These are phyloP conservation scores for Mortierella sp. DNA, from an alignment of 371 early-diverging fungal genomes.

Conservation along the genomic window DNA sequence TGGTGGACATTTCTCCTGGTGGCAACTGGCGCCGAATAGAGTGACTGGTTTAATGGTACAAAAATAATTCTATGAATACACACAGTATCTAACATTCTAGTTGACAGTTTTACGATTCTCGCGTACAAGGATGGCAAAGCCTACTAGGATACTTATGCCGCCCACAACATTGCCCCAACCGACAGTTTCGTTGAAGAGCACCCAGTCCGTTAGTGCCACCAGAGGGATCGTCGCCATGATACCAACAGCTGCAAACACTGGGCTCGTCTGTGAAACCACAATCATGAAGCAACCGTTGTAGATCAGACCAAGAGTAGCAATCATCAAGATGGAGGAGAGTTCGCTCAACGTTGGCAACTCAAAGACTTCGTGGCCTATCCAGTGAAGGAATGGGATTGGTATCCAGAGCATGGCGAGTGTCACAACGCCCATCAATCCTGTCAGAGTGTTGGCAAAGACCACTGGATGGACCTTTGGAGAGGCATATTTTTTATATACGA, in stretches of 20 bases:
- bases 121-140: conserved; percentile 54
- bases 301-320: conserved; percentile 78
- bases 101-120: conserved; percentile 33
- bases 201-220: conserved; percentile 69
- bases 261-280: conserved; percentile 81
- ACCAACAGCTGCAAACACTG: conserved; percentile 87
- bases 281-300: conserved; percentile 87
- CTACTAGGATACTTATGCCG: conserved; percentile 51
- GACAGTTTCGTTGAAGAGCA: conserved; percentile 36
- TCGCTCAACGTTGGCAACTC: conserved; percentile 69
- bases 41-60: too few relatives aligned
- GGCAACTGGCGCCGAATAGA: too few relatives aligned
- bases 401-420: conserved; percentile 77
- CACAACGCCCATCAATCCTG: conserved; percentile 73
- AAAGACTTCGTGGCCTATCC: conserved; percentile 73
- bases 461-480: conserved; percentile 62
- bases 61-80: too few relatives aligned
- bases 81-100: not conserved
- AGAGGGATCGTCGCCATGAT: conserved; percentile 87
- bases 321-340: conserved; percentile 66
- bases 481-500: conserved; percentile 83
- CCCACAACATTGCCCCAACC: conserved; percentile 53
- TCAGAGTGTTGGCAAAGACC: conserved; percentile 76
- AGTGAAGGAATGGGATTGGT: conserved; percentile 80
- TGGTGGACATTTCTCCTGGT: too few relatives aligned